Conservation (phyloP, 176 grass and related monocot genomes). For the Musa acuminata region DNA sequence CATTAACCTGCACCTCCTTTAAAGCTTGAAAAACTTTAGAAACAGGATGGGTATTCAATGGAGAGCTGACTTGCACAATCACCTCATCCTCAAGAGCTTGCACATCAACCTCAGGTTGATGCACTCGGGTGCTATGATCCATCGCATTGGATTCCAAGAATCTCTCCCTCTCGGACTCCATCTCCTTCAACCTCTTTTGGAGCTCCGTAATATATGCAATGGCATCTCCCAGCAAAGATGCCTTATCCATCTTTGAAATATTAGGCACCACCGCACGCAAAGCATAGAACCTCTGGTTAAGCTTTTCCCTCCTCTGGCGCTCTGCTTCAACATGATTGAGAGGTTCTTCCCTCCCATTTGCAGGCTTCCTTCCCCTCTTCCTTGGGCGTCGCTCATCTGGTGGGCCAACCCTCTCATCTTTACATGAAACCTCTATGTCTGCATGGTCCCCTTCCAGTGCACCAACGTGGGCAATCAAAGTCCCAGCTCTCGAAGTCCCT, state of each 20-base stretch:
- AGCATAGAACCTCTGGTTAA: conserved; percentile 90
- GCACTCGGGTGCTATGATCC: conserved; percentile 23
- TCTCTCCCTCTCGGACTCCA: conserved; percentile 65
- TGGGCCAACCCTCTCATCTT: conserved; percentile 32
- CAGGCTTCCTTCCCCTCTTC: conserved; percentile 92
- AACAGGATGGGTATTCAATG: conserved; percentile 57
- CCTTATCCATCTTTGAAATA: conserved; percentile 99
- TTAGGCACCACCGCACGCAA: conserved; percentile 85
- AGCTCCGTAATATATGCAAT: conserved; percentile 91
- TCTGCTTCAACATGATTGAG: conserved; percentile 97
- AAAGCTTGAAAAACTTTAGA: conserved; percentile 69
- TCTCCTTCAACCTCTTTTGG: conserved; percentile 86
- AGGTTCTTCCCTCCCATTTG: conserved; percentile 89
- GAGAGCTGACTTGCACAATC: conserved; percentile 64
- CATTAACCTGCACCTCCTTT: conserved; percentile 55
- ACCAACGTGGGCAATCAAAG: conserved; percentile 37
- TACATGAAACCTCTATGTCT: conserved; percentile 52
- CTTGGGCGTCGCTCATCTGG: conserved; percentile 66
- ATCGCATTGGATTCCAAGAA: conserved; percentile 33
- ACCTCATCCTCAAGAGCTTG: conserved; percentile 75
- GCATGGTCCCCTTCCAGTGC: conserved; percentile 46
- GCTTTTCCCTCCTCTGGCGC: conserved; percentile 93
- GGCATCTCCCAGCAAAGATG: conserved; percentile 72
- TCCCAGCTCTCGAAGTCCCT: conserved; percentile 6
- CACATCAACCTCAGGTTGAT: conserved; percentile 67